These are phyloP conservation scores for Prunus yedoensis DNA, from an alignment of 331 rosid species.

Conservation along the genomic window DNA sequence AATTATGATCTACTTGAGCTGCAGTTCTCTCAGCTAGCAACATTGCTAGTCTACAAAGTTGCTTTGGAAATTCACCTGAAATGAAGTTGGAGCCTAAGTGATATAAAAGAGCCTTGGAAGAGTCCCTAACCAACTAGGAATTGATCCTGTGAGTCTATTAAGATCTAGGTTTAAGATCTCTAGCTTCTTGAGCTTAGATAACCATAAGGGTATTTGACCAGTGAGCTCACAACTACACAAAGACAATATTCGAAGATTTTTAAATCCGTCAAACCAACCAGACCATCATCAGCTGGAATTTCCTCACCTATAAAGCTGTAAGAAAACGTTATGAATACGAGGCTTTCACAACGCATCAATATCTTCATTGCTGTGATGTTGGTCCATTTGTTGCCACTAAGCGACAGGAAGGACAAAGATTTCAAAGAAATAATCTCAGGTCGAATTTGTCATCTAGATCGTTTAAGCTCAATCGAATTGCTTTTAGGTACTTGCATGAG, in stretches of 20 bases:
- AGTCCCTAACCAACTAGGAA: background rate
- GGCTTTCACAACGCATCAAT: slow-evolving; percentile 1
- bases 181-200: background rate
- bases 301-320: background rate
- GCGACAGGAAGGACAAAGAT: background rate
- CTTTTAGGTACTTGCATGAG: no score
- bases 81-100: background rate
- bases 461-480: no score
- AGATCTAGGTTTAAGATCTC: background rate
- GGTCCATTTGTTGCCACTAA: background rate
- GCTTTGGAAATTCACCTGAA: background rate
- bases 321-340: background rate
- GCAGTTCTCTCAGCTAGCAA: background rate
- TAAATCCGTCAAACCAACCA: background rate
- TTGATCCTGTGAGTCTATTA: background rate
- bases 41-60: background rate
- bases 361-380: background rate
- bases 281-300: background rate
- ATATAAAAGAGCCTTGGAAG: background rate
- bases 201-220: background rate
- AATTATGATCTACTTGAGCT: background rate
- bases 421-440: background rate
- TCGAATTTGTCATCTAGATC: no score
- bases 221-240: background rate
- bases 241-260: background rate